These are phyloP conservation scores for Boletus fagicola DNA, from an alignment of 768 basidiomycete species.

Conservation along the genomic window DNA sequence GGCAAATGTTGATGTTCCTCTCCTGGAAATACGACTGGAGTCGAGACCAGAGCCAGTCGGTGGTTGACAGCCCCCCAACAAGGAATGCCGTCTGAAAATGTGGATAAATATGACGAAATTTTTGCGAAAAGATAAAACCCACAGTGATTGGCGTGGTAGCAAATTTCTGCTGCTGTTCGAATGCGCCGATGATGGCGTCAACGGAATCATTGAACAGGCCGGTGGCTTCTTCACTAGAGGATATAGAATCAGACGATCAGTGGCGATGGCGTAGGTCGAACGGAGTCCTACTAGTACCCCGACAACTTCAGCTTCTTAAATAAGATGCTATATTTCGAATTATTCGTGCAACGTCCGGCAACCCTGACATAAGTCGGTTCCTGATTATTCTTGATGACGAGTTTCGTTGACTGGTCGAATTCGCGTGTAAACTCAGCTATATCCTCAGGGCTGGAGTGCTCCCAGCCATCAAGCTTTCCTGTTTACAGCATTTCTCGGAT, in stretches of 20 bases:
- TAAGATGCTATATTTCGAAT: not conserved
- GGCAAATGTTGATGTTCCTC: not conserved
- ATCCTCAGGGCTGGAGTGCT: not conserved
- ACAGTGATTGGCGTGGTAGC: constrained; percentile 1
- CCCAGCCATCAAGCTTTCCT: constrained; percentile 6
- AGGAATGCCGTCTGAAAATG: constrained; percentile 12
- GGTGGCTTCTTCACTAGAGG: constrained; percentile 6
- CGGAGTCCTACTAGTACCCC: constrained; percentile 11
- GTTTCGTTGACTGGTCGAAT: constrained; percentile 6
- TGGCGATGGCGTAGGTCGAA: not conserved
- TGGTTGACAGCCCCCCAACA: constrained; percentile 11
- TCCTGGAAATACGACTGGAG: constrained; percentile 11
- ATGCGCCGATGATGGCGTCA: constrained; percentile 8
- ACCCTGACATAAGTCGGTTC: constrained; percentile 12
- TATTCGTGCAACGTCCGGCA: not conserved
- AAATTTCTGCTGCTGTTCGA: constrained; percentile 9
- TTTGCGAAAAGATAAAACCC: not conserved
- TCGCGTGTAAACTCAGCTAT: constrained; percentile 1
- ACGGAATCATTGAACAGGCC: constrained; percentile 8
- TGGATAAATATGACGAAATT: not conserved
- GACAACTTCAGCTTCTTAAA: constrained; percentile 13
- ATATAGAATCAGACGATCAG: not conserved
- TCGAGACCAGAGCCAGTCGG: constrained; percentile 11
- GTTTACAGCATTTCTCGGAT: not conserved
- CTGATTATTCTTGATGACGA: constrained; percentile 4